phyloP scores from a whole-genome alignment of 2,329 filamentous ascomycete species.

The Aspergillus brasiliensis region DNA sequence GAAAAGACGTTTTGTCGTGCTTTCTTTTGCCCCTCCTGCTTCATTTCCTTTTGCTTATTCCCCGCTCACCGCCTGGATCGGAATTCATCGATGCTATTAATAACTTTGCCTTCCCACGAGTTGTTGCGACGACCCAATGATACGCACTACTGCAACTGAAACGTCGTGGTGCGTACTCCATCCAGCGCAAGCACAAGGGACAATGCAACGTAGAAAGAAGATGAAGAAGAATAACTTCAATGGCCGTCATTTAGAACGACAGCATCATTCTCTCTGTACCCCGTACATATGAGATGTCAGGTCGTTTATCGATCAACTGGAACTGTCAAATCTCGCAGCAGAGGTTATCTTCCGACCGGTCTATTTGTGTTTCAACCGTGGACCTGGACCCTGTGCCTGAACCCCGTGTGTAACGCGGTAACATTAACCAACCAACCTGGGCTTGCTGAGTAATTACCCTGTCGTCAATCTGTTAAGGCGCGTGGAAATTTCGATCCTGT shows the following conservation, averaged over 20 bases:
- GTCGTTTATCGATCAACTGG: not conserved
- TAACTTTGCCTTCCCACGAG: not conserved
- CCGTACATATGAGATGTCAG: slow-evolving; percentile 1
- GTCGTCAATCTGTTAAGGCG: not conserved
- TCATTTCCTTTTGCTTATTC: not conserved
- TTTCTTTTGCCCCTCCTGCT: not conserved
- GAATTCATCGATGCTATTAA: not conserved
- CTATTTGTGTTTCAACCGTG: slow-evolving; percentile 1
- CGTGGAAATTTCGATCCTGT: not conserved
- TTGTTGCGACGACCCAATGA: not conserved
- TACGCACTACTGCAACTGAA: not conserved
- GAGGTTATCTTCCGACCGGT: not conserved
- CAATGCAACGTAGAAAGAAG: not conserved
- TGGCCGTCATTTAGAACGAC: not conserved
- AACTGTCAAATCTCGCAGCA: slow-evolving; percentile 3
- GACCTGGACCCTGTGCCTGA: slow-evolving; percentile 1
- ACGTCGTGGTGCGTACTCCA: not conserved
- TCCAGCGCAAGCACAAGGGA: not conserved
- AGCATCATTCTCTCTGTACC: not conserved
- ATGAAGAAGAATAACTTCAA: not conserved
- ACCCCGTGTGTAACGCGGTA: not conserved
- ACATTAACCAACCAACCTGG: not conserved
- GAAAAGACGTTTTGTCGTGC: no score
- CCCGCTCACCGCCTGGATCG: not conserved
- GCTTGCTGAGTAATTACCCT: not conserved